Percentiles rank a stretch among this genome's conserved stretches.
Conservation (phyloP, 352 stramenopile genomes). For the Globisporangium rhizosaccharum region DNA sequence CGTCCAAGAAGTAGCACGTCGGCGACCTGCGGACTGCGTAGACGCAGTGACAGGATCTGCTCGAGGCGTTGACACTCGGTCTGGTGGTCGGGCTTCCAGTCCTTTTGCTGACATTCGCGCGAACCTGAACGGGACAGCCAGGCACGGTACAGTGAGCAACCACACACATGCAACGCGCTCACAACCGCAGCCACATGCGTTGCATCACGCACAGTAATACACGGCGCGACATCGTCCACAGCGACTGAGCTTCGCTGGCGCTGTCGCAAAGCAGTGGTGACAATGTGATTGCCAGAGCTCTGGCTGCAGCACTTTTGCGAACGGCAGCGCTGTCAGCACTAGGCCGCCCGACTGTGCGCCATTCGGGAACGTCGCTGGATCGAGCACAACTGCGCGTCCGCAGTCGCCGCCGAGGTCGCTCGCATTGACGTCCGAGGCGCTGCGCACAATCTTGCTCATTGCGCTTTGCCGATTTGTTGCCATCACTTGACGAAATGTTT, state of each 20-base stretch:
- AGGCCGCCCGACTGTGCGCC: slow-evolving; percentile 22
- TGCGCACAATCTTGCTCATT: not conserved
- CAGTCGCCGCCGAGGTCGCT: slow-evolving; percentile 25
- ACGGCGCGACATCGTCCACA: slow-evolving; percentile 49
- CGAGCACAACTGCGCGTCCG: slow-evolving; percentile 27
- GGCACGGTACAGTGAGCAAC: not conserved
- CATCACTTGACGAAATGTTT: not conserved
- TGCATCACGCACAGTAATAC: slow-evolving; percentile 51
- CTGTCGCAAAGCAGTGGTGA: slow-evolving; percentile 48
- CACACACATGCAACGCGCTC: no score
- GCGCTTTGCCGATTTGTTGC: not conserved
- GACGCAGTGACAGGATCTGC: slow-evolving; percentile 30
- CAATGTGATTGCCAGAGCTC: slow-evolving; percentile 55
- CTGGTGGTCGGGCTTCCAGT: slow-evolving; percentile 60
- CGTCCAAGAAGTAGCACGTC: slow-evolving; percentile 54
- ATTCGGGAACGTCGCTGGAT: slow-evolving; percentile 1
- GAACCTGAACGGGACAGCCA: slow-evolving; percentile 27
- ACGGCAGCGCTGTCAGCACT: slow-evolving; percentile 20
- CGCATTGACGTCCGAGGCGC: not conserved
- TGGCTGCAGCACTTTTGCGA: slow-evolving; percentile 41
- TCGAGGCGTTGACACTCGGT: slow-evolving; percentile 49
- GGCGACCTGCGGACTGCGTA: slow-evolving; percentile 33
- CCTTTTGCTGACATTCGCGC: slow-evolving; percentile 45
- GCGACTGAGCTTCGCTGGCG: slow-evolving; percentile 28
- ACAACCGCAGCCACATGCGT: no score